These are phyloP conservation scores for Psidium friedrichsthalianum DNA, from an alignment of 345 rosid genomes.

Conservation along the genomic window DNA sequence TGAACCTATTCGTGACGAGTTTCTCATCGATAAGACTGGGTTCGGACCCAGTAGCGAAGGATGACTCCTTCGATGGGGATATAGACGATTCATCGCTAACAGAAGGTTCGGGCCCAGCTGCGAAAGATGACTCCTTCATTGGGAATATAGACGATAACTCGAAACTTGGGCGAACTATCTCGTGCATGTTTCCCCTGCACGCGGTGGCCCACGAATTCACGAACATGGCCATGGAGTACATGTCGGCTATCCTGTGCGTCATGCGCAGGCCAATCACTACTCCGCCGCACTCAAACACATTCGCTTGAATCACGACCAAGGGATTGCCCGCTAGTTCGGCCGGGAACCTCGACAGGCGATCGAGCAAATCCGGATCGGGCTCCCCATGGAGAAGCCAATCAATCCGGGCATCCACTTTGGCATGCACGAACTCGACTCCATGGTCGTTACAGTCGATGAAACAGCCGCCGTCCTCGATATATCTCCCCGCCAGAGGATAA, in stretches of 20 bases:
- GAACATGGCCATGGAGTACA: neutral
- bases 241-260: neutral
- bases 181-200: neutral
- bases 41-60: too few relatives aligned
- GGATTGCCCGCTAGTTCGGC: neutral
- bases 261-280: neutral
- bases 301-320: neutral
- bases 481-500: neutral
- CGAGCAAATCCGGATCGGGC: neutral
- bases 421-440: neutral
- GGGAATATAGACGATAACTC: neutral
- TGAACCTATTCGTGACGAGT: too few relatives aligned
- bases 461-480: neutral
- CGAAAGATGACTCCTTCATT: neutral
- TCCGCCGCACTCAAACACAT: neutral
- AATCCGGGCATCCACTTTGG: neutral
- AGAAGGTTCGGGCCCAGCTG: accelerated
- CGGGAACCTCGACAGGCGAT: neutral
- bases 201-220: neutral
- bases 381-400: neutral
- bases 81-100: neutral
- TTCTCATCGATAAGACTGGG: too few relatives aligned
- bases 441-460: neutral
- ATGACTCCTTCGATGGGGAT: neutral
- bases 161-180: neutral